These are phyloP conservation scores for Malus fusca DNA, from an alignment of 306 rosid genomes.

Conservation along the genomic window DNA sequence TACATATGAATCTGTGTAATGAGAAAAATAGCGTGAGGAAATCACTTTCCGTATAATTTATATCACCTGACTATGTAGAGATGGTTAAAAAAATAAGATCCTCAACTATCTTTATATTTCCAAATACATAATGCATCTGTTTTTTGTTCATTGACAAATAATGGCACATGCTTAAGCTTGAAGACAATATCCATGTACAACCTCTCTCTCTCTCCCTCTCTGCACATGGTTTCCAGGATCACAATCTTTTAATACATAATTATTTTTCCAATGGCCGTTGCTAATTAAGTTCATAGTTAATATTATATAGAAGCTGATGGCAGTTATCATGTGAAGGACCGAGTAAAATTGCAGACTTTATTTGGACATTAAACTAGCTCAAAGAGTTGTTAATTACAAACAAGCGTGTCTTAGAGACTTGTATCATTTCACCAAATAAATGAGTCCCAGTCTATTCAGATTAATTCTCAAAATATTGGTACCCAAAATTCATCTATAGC, in stretches of 20 bases:
- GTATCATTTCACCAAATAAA: background rate
- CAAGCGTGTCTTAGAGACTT: no score
- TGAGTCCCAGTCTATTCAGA: no score
- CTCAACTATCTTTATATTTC: background rate
- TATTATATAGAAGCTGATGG: background rate
- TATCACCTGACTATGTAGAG: no score
- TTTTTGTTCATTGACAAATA: background rate
- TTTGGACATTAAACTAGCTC: background rate
- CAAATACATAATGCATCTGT: background rate
- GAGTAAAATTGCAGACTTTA: background rate
- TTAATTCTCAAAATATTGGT: background rate
- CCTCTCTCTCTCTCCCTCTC: background rate
- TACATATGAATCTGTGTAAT: no score
- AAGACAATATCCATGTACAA: background rate
- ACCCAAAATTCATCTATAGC: background rate
- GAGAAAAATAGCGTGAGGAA: background rate
- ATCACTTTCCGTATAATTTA: no score
- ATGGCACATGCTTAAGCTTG: background rate
- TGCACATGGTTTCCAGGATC: conserved; percentile 4
- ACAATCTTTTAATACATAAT: background rate
- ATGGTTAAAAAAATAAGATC: no score
- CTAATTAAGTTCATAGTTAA: background rate
- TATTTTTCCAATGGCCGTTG: background rate
- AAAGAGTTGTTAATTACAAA: background rate
- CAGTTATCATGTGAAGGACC: background rate